Conservation (phyloP, 108 stramenopile genomes). For the Conticribra weissflogii region DNA sequence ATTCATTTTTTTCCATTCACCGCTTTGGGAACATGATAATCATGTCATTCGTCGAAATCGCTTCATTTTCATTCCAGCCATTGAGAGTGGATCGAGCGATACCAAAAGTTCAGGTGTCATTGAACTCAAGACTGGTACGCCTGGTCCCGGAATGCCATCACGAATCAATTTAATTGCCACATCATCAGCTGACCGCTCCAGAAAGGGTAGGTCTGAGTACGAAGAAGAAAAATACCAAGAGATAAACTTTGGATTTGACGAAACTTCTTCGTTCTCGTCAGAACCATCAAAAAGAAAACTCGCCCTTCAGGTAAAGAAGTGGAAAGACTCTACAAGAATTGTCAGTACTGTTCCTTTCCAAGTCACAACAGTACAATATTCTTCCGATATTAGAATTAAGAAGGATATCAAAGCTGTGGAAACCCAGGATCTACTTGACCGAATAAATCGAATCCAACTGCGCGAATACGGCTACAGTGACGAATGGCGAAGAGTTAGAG, state of each 20-base stretch:
- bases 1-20: too few species aligned
- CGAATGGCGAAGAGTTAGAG: slow-evolving; percentile 63
- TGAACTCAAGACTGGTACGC: slow-evolving; percentile 24
- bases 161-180: slow-evolving; percentile 47
- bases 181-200: neutral
- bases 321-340: slow-evolving; percentile 23
- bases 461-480: slow-evolving; percentile 72
- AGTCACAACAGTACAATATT: slow-evolving; percentile 50
- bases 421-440: slow-evolving; percentile 65
- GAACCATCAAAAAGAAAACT: slow-evolving; percentile 9
- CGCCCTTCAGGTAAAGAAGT: slow-evolving; percentile 37
- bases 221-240: slow-evolving; percentile 13
- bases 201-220: neutral
- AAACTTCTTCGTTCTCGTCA: slow-evolving; percentile 15
- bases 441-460: slow-evolving; percentile 62
- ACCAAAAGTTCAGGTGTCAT: slow-evolving; percentile 12
- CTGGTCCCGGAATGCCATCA: neutral
- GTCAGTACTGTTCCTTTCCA: slow-evolving; percentile 42
- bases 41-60: too few species aligned
- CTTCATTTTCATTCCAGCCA: neutral
- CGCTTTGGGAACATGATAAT: too few species aligned
- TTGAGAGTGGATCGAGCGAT: slow-evolving; percentile 2
- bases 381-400: slow-evolving; percentile 78
- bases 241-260: slow-evolving; percentile 52
- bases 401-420: slow-evolving; percentile 59